Base-by-base conservation (phyloP, 495 filamentous ascomycete genomes). In the Cairneyella variabilis region DNA sequence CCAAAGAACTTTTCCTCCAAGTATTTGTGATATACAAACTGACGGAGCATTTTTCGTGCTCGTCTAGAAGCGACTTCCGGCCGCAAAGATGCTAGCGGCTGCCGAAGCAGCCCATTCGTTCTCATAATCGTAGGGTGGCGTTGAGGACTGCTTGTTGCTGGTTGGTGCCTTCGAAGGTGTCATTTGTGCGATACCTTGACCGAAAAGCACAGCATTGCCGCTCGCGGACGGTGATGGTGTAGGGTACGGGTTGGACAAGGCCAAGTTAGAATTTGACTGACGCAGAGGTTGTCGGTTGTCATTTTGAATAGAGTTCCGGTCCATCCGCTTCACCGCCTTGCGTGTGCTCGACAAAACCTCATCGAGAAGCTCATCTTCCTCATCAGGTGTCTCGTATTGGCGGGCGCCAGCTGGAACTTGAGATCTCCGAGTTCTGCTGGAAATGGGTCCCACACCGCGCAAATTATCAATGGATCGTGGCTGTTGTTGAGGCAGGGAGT, bases 311-410 rank as follows among this genome's bases (percentile, higher is more conserved):
- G 67, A 59, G 43, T 79, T 72, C 60, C 73, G 70, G 58, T 79
- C 73, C 30, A 79, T 64, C 41, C 67, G 68, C 53, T 75, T 77
- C 68, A 77, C 76, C 1, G 70, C 78, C 14, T 66, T 60, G 17
- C 72, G 72, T 3, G 76, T 75, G 30, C 72, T 72, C 17, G 59
- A 41, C 60, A 80, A 54, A 50, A 73, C 92, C 68, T 97, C 93
- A 61, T 96, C 90, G 10, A 96, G 74, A 11, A 98, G 79, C 68
- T 99, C 93, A 56, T 97, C 93, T 62, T 97, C 90, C 68, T 99
- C 93, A 63, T 96, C 90, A 0, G 95, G 89, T 3, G 90, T 95
- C 68, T 97, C 95, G 64, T 97, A 95, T 61, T 92, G 87, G 12
- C 83, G 84, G 54, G 90, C 82, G 21, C 83, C 83, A 26, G 89